phyloP scores from a whole-genome alignment of 2,329 filamentous ascomycete species.

The Apiospora rasikravindrae region DNA sequence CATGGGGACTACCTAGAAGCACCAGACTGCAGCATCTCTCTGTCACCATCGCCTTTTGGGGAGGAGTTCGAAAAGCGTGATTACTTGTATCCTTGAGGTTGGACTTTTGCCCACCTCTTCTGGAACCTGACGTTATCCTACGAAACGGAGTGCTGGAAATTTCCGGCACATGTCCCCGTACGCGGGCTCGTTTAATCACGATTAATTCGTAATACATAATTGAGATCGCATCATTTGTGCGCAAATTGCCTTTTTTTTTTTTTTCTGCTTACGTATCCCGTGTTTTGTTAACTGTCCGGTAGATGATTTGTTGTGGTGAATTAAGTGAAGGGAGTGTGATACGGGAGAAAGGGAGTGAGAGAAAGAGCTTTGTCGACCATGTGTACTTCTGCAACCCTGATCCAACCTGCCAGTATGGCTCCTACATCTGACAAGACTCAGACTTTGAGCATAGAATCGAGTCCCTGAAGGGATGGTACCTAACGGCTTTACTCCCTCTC shows the following conservation, averaged over 20 bases:
- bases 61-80: slow-evolving; percentile 8
- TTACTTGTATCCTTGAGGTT: not conserved
- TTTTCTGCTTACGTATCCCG: not conserved
- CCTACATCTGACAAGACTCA: too few species aligned
- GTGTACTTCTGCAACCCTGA: not conserved
- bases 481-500: too few species aligned
- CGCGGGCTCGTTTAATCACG: not conserved
- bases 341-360: too few species aligned
- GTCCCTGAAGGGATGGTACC: too few species aligned
- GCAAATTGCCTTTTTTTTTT: not conserved
- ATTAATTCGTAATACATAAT: slow-evolving; percentile 16
- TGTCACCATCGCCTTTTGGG: not conserved
- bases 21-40: not conserved
- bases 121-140: not conserved
- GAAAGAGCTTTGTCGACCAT: not conserved
- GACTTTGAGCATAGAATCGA: too few species aligned
- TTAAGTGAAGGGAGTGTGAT: not conserved
- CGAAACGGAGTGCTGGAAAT: not conserved
- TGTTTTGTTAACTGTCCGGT: not conserved
- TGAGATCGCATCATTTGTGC: not conserved
- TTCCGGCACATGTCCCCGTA: not conserved
- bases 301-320: not conserved
- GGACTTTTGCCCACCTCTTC: not conserved
- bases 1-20: not conserved
- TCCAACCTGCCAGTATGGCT: not conserved